Base-by-base conservation (phyloP, 345 rosid species). In the Brassica nigra region DNA sequence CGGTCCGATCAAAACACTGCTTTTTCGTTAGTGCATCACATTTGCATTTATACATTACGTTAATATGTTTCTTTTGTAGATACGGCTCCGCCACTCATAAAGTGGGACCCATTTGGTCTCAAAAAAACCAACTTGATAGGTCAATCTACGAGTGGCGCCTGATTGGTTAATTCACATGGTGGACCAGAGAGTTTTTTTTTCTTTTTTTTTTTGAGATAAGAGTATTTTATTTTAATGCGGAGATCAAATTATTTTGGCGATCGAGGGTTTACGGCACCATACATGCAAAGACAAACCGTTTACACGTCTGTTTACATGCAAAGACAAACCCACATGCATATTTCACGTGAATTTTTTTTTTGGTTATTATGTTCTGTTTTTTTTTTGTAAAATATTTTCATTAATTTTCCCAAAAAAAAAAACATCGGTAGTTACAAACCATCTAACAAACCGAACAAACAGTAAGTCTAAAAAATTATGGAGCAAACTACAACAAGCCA, bases 291-390 rank as follows among this genome's bases (percentile, higher is more conserved):
- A 75, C 54, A 23, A 36, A 66, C 79, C 39, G 61, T 66, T 39
- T 10, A 59, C 67, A 29, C 37, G 37, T 67, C 27, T 23, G 39
- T 23, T 18, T 57, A 57, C 62, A n/a, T 6, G 12, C 31, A 66
- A 55, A 68, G 73, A 75, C 55, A 23, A 36, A 55, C 79, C 42
- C 74, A 61, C 74, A 59, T 59, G 74, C 74, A 61, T 18, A 62
- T 61, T 68, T 39, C 36, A 59, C 34, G 49, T 70, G 75, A 42
- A 16, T 2, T 69, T 66, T 68, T 6, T 16, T 69, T 70, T 20
- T 30, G 15, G 68, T 42, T 42, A 59, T 15, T 55, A 29, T 39
- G 28, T n/a, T 75, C 47, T 8, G 27, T 23, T 23, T 23, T 23
- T 23, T 23, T 23, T 23, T 23, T 23, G 27, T 23, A 23, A 23